Conservation (phyloP, 495 filamentous ascomycete genomes). For the Umbilicaria muhlenbergii region DNA sequence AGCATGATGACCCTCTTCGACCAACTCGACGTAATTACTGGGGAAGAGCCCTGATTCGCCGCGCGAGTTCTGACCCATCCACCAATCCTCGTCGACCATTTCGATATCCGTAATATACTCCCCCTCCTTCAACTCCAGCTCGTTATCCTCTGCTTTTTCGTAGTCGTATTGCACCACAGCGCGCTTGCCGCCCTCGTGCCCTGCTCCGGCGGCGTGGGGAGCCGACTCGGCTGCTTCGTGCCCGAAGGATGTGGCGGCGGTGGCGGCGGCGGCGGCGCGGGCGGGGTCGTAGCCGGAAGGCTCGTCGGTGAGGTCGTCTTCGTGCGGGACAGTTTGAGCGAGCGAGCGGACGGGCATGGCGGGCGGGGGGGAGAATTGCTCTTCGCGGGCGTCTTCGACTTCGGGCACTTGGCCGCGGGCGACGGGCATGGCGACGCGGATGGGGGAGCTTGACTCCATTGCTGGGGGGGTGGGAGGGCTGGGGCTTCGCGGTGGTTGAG, state of each 20-base stretch:
- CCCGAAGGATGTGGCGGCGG: constrained; percentile 26
- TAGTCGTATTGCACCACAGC: constrained; percentile 89
- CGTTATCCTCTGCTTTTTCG: constrained; percentile 93
- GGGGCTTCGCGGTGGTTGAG: constrained; percentile 40
- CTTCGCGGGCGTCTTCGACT: constrained; percentile 32
- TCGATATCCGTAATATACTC: constrained; percentile 90
- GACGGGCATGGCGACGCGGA: constrained; percentile 79
- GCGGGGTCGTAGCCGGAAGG: constrained; percentile 43
- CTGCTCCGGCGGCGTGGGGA: constrained; percentile 8
- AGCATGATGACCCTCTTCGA: constrained; percentile 33
- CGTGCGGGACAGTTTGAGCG: constrained; percentile 40
- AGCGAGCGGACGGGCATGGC: constrained; percentile 42
- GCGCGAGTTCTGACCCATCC: constrained; percentile 70
- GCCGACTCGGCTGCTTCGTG: constrained; percentile 16
- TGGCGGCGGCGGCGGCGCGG: constrained; percentile 42
- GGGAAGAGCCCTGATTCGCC: constrained; percentile 88
- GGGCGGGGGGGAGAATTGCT: constrained; percentile 30
- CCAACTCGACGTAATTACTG: constrained; percentile 86
- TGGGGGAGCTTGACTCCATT: constrained; percentile 48
- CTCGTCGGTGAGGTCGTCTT: constrained; percentile 49
- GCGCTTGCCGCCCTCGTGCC: constrained; percentile 34
- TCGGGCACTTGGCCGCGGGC: constrained; percentile 42
- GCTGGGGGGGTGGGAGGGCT: constrained; percentile 39
- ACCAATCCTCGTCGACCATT: constrained; percentile 96
- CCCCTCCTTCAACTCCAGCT: constrained; percentile 80